Conservation (phyloP, 192 early-diverging fungal species). For the Coemansia sp. region DNA sequence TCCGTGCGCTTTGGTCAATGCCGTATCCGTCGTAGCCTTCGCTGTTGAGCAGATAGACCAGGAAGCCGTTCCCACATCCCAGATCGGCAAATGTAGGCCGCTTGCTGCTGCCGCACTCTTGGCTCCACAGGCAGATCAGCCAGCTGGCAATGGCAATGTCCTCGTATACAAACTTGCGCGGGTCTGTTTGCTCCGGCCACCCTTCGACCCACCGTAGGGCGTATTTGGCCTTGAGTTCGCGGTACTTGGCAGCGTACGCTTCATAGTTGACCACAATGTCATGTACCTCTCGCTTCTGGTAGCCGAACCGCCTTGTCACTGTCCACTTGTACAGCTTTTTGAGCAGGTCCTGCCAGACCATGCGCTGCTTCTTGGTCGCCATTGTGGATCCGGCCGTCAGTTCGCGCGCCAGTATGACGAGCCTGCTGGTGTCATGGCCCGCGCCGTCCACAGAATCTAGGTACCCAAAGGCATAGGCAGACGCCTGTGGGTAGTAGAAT, state of each 20-base stretch:
- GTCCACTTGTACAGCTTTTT: conserved; percentile 71
- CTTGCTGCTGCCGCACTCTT: conserved; percentile 8
- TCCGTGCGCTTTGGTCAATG: conserved; percentile 67
- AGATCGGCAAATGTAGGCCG: conserved; percentile 69
- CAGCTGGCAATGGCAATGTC: conserved; percentile 83
- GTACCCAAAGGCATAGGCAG: conserved; percentile 31
- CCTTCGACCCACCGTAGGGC: conserved; percentile 57
- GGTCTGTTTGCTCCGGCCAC: conserved; percentile 82
- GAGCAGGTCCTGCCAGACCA: conserved; percentile 55
- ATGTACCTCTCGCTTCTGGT: conserved; percentile 61
- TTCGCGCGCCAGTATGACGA: conserved; percentile 22
- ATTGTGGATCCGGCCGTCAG: conserved; percentile 6
- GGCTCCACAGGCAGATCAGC: conserved; percentile 69
- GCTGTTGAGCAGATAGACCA: conserved; percentile 63
- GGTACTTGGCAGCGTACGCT: conserved; percentile 58
- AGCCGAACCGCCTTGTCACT: conserved; percentile 63
- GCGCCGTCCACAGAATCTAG: conserved; percentile 1
- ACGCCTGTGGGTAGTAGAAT: conserved; percentile 45
- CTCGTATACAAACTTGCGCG: conserved; percentile 78
- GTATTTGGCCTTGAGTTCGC: conserved; percentile 62
- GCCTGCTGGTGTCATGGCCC: neutral
- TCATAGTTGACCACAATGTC: conserved; percentile 69
- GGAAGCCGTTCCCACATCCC: conserved; percentile 80
- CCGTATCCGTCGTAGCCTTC: conserved; percentile 72
- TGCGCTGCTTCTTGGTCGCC: conserved; percentile 51